phyloP scores from a whole-genome alignment of 2,329 filamentous ascomycete genomes.

The Nothophaeocryptopus gaeumannii region DNA sequence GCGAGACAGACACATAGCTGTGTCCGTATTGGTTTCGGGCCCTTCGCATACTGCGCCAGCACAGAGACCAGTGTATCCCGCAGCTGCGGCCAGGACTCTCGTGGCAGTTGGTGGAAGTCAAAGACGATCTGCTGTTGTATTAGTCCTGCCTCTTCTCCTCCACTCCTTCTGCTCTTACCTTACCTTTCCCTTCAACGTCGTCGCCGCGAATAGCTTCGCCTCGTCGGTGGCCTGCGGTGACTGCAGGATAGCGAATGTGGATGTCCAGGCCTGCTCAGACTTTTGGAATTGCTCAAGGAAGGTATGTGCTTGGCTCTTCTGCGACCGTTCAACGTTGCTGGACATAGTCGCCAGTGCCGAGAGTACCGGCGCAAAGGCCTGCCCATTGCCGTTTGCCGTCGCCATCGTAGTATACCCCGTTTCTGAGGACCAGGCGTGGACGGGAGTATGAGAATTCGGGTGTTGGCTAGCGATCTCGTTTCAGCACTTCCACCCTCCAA shows the following conservation, averaged over 20 bases:
- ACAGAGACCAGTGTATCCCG: conserved; percentile 81
- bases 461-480: no score
- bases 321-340: conserved; percentile 67
- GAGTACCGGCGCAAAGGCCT: conserved; percentile 79
- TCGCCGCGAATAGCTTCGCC: conserved; percentile 91
- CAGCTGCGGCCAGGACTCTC: conserved; percentile 69
- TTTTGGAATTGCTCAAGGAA: conserved; percentile 96
- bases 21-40: conserved; percentile 73
- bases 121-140: conserved; percentile 74
- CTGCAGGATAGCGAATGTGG: conserved; percentile 81
- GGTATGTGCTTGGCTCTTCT: conserved; percentile 86
- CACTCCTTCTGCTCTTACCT: conserved; percentile 19
- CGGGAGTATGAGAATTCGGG: no score
- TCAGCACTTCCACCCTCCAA: no score
- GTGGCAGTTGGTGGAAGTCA: conserved; percentile 84
- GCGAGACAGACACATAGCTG: conserved; percentile 94
- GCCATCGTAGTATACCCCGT: conserved; percentile 19
- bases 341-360: conserved; percentile 89
- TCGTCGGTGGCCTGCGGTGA: conserved; percentile 72
- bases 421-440: no score
- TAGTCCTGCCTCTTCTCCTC: conserved; percentile 4
- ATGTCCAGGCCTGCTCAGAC: conserved; percentile 89
- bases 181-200: conserved; percentile 97
- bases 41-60: conserved; percentile 75
- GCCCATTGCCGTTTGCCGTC: conserved; percentile 55